Evolutionary conservation across 1,139 yeast genomes (phyloP), one percentile per base, ranked within the genome.

Genomic region (Lodderomyces orthopsilosis): DNA sequence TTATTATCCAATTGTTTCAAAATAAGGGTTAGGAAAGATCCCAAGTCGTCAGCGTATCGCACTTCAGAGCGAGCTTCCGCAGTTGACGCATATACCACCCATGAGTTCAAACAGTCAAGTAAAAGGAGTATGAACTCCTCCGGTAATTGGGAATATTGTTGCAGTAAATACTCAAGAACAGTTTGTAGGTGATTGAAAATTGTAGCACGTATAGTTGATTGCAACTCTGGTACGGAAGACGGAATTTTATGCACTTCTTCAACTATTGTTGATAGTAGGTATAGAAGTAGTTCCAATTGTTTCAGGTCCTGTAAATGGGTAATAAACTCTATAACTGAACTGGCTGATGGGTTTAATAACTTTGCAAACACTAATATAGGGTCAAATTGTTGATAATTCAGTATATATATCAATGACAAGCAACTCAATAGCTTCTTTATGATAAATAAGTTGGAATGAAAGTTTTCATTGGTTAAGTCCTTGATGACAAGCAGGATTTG

Each of bases 161-260:
- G 36, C 18, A 22, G n/a, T 13, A 50, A 22, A 27, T 44, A 38
- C 14, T 47, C 38, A 37, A 34, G 49, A 15, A 48, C n/a, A 32
- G 17, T 21, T n/a, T 18, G 37, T n/a, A 40, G 35, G 23, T 45
- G 46, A 10, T 30, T 32, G 36, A 50, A 50, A 7, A 49, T 34
- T 1, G 48, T 38, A 2, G 37, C n/a, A 38, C 52, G 53, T 43
- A 44, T 44, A 39, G 40, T 40, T 44, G 19, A 51, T 46, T 51
- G 51, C 14, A 50, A 40, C 3, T 45, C 41, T 9, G 46, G 38
- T 2, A 41, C 37, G 23, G 34, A 54, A 44, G 61, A 70, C 41
- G 58, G 39, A 19, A 39, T 60, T 49, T 74, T 77, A 26, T 65
- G 54, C 8, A 75, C 51, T 49, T 84, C 90, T 55, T 83, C 90